Conservation (phyloP, 2,329 filamentous ascomycete genomes). For the Talaromyces sp. region DNA sequence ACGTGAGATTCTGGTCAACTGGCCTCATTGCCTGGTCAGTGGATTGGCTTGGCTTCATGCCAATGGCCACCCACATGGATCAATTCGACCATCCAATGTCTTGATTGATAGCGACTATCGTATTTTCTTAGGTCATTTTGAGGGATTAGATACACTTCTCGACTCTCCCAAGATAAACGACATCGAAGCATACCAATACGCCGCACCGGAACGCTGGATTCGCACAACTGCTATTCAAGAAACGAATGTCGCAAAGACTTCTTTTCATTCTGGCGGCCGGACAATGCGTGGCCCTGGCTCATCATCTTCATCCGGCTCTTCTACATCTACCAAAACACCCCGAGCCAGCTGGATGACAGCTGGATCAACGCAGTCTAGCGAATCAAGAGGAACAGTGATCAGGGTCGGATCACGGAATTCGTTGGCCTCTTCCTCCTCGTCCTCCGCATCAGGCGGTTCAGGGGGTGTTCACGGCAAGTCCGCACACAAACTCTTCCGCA, state of each 20-base stretch:
- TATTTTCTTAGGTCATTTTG: conserved; percentile 58
- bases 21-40: conserved; percentile 52
- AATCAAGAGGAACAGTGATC: conserved; percentile 36
- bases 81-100: conserved; percentile 59
- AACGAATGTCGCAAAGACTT: conserved; percentile 27
- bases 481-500: conserved; percentile 18
- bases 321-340: conserved; percentile 16
- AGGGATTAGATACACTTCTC: conserved; percentile 53
- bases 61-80: conserved; percentile 53
- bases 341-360: conserved; percentile 21
- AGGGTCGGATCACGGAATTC: conserved; percentile 28
- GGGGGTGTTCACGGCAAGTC: conserved; percentile 17
- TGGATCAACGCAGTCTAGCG: conserved; percentile 28
- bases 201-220: conserved; percentile 54
- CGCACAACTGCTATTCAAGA: conserved; percentile 37
- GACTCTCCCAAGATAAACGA: conserved; percentile 52
- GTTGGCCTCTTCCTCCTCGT: conserved; percentile 28
- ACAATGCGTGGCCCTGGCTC: conserved; percentile 28
- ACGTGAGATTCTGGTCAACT: conserved; percentile 42
- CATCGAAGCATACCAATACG: conserved; percentile 58
- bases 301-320: conserved; percentile 18
- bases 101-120: conserved; percentile 54
- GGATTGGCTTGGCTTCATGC: conserved; percentile 56
- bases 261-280: conserved; percentile 41
- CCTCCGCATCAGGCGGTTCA: conserved; percentile 29